These are phyloP conservation scores for Rhynchospora pubera DNA, from an alignment of 176 grass and related monocot species.

Conservation along the genomic window DNA sequence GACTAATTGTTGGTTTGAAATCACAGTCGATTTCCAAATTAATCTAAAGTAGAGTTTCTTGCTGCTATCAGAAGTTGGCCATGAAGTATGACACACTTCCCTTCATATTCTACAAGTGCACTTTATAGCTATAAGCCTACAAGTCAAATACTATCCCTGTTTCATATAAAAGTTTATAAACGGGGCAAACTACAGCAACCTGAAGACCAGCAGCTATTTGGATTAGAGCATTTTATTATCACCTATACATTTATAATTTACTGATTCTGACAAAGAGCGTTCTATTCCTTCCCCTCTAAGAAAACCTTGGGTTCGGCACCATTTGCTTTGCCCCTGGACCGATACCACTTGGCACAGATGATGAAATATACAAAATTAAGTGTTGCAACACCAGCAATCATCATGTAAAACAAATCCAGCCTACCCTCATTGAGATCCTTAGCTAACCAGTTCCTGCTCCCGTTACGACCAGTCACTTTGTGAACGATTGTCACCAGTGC, in stretches of 20 bases:
- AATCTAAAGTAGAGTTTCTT: too few relatives aligned
- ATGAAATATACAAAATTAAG: slow-evolving; percentile 52
- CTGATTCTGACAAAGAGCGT: neutral
- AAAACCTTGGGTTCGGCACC: neutral
- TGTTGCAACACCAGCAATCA: slow-evolving; percentile 20
- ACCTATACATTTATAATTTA: neutral
- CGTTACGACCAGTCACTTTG: slow-evolving; percentile 15
- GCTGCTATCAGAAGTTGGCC: neutral
- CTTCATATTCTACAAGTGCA: neutral
- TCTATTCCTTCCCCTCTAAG: neutral
- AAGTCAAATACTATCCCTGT: neutral
- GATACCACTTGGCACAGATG: slow-evolving; percentile 52
- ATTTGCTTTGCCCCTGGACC: slow-evolving; percentile 31
- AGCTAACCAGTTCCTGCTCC: slow-evolving; percentile 38
- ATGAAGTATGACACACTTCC: neutral
- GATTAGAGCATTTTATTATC: neutral
- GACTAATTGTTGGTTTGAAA: too few relatives aligned
- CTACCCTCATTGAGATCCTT: slow-evolving; percentile 38
- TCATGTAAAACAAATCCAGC: slow-evolving; percentile 58
- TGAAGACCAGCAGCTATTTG: neutral
- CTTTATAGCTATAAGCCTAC: neutral
- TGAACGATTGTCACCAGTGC: slow-evolving; percentile 45
- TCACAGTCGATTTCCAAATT: too few relatives aligned
- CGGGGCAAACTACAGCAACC: neutral
- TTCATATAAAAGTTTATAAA: neutral